A percentile compares a stretch with the other conserved stretches of the same genome.
These are phyloP conservation scores for Davidsoniella neocaledoniae DNA, from an alignment of 2,329 filamentous ascomycete genomes.

Conservation along the genomic window DNA sequence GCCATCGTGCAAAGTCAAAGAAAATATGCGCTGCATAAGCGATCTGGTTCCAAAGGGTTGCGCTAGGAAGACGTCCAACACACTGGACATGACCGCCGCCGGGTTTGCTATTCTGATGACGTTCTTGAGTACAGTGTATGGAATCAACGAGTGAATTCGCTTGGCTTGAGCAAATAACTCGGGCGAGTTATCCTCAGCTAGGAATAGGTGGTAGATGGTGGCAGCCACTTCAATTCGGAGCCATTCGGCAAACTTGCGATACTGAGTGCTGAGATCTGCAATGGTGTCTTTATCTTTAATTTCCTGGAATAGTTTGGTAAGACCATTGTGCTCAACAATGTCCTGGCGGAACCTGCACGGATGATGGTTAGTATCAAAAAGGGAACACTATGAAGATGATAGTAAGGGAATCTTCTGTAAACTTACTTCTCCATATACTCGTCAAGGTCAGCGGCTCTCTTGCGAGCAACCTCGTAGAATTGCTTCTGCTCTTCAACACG, in stretches of 20 bases:
- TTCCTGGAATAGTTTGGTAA: conserved; percentile 83
- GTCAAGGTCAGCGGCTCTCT: conserved; percentile 80
- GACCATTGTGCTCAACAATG: conserved; percentile 56
- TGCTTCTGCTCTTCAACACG: conserved; percentile 80
- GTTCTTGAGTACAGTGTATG: conserved; percentile 87
- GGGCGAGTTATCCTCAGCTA: conserved; percentile 94
- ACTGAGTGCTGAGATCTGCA: conserved; percentile 77
- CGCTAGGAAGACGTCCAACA: conserved; percentile 87
- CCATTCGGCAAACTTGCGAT: conserved; percentile 98
- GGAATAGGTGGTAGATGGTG: conserved; percentile 90
- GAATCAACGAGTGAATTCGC: conserved; percentile 84
- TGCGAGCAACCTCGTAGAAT: conserved; percentile 89
- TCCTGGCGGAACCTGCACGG: conserved; percentile 38
- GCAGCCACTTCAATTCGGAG: conserved; percentile 91
- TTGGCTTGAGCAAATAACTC: conserved; percentile 90
- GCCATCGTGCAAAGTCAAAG: conserved; percentile 76
- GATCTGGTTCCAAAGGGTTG: conserved; percentile 86
- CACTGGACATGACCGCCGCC: conserved; percentile 88
- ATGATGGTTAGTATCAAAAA: too few species aligned
- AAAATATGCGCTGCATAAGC: conserved; percentile 86
- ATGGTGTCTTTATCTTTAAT: conserved; percentile 83
- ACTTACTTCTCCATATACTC: conserved; percentile 80
- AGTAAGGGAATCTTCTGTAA: too few species aligned
- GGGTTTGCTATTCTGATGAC: conserved; percentile 94
- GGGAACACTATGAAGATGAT: too few species aligned